Conservation (phyloP, 306 rosid species). For the Luffa acutangula region DNA sequence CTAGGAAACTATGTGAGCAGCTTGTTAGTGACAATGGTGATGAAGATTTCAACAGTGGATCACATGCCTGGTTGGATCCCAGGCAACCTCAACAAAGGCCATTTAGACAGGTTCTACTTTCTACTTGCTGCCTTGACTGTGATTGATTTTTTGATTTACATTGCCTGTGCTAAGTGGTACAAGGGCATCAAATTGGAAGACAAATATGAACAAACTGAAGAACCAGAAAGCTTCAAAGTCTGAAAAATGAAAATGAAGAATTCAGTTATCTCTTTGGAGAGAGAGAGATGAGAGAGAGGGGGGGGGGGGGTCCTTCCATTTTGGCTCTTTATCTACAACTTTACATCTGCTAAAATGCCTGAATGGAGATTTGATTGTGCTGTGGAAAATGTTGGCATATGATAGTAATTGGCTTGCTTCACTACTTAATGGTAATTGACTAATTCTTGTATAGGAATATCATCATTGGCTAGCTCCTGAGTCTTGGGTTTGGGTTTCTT, state of each 20-base stretch:
- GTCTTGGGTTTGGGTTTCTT: not conserved
- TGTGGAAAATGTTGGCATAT: not conserved
- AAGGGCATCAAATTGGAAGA: constrained; percentile 60
- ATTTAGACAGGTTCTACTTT: constrained; percentile 77
- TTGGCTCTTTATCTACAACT: not conserved
- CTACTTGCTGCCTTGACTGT: constrained; percentile 79
- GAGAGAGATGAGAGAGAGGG: not conserved
- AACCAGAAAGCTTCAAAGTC: constrained; percentile 25
- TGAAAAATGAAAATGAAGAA: constrained; percentile 18
- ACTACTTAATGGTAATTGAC: not conserved
- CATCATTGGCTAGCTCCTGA: not conserved
- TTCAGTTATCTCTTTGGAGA: not conserved
- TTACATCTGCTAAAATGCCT: not conserved
- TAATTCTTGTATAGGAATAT: not conserved
- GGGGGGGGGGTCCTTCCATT: not conserved
- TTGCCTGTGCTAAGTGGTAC: constrained; percentile 80
- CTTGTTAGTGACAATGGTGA: constrained; percentile 74
- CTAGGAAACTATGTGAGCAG: constrained; percentile 90
- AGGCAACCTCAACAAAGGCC: constrained; percentile 86
- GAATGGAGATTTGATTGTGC: not conserved
- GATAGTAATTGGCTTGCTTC: not conserved
- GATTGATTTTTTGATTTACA: constrained; percentile 54
- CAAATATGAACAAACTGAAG: constrained; percentile 36
- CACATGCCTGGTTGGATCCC: constrained; percentile 97
- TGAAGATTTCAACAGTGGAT: constrained; percentile 80